A percentile compares a stretch with the other conserved stretches of the same genome.
Evolutionary conservation across 345 rosid species (phyloP).

Genomic region (Triadica sebifera): DNA sequence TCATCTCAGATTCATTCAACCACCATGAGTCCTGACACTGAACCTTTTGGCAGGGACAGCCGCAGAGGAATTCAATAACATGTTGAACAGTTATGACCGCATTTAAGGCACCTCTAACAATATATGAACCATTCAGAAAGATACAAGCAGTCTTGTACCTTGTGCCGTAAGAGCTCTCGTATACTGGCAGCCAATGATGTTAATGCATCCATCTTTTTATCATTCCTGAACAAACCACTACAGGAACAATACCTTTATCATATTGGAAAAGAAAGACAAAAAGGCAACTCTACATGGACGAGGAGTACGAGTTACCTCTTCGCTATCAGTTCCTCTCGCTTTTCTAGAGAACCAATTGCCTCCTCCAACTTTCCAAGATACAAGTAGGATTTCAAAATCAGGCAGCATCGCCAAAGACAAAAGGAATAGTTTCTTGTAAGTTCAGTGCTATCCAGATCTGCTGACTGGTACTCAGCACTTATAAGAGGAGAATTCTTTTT

Average conservation of each 20-base stretch:
- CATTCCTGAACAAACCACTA: constrained; percentile 33
- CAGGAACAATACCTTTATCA: constrained; percentile 14
- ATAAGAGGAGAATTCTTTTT: constrained; percentile 50
- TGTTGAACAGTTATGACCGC: background rate
- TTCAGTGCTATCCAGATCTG: constrained; percentile 41
- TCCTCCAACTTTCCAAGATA: constrained; percentile 88
- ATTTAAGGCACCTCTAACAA: background rate
- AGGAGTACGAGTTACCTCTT: constrained; percentile 37
- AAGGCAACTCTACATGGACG: background rate
- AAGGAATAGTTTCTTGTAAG: constrained; percentile 42
- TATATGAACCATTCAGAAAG: background rate
- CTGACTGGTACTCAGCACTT: constrained; percentile 24
- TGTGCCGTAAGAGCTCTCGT: constrained; percentile 68
- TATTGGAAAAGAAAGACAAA: constrained; percentile 6
- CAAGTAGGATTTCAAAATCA: constrained; percentile 73
- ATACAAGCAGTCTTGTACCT: constrained; percentile 44
- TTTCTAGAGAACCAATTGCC: constrained; percentile 67
- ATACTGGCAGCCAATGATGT: constrained; percentile 59
- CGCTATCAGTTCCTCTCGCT: constrained; percentile 46
- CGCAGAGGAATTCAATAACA: background rate
- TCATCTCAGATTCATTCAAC: too few species aligned
- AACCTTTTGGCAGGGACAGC: too few species aligned
- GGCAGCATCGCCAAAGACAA: constrained; percentile 61
- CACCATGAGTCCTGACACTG: too few species aligned
- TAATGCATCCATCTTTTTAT: constrained; percentile 49